These are phyloP conservation scores for Yamadazyma triangularis DNA, from an alignment of 1,139 yeast species.

Conservation along the genomic window DNA sequence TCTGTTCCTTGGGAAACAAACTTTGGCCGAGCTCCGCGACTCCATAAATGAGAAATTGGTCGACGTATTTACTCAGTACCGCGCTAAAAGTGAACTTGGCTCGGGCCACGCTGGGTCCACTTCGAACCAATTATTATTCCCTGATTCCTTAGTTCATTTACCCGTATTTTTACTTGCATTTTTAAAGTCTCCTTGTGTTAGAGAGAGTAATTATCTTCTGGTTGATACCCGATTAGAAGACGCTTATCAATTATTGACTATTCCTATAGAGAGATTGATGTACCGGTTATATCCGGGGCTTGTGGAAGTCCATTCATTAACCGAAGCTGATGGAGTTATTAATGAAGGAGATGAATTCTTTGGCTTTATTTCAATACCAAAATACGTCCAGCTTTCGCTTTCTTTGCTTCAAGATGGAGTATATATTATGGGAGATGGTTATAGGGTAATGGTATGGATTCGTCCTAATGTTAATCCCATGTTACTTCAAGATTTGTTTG, in stretches of 20 bases:
- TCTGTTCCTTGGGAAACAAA: slow-evolving; percentile 54
- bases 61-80: slow-evolving; percentile 73
- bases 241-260: slow-evolving; percentile 47
- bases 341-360: slow-evolving; percentile 44
- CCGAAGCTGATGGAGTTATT: too few species aligned
- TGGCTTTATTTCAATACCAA: slow-evolving; percentile 48
- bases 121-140: slow-evolving; percentile 71
- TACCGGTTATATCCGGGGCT: slow-evolving; percentile 78
- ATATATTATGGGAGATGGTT: slow-evolving; percentile 72
- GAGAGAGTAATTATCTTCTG: slow-evolving; percentile 38
- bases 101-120: slow-evolving; percentile 47
- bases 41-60: slow-evolving; percentile 62
- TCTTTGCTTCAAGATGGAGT: slow-evolving; percentile 67
- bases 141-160: slow-evolving; percentile 72
- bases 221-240: slow-evolving; percentile 63
- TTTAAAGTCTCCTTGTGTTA: slow-evolving; percentile 62
- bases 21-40: slow-evolving; percentile 60
- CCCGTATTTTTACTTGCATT: slow-evolving; percentile 67
- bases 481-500: slow-evolving; percentile 72
- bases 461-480: slow-evolving; percentile 67
- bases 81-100: slow-evolving; percentile 51
- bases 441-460: slow-evolving; percentile 58
- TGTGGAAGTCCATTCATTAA: slow-evolving; percentile 68
- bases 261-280: slow-evolving; percentile 57
- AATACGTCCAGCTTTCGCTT: slow-evolving; percentile 41